Base-by-base conservation (phyloP, 2,329 filamentous ascomycete genomes). In the Xylariaceae sp. region DNA sequence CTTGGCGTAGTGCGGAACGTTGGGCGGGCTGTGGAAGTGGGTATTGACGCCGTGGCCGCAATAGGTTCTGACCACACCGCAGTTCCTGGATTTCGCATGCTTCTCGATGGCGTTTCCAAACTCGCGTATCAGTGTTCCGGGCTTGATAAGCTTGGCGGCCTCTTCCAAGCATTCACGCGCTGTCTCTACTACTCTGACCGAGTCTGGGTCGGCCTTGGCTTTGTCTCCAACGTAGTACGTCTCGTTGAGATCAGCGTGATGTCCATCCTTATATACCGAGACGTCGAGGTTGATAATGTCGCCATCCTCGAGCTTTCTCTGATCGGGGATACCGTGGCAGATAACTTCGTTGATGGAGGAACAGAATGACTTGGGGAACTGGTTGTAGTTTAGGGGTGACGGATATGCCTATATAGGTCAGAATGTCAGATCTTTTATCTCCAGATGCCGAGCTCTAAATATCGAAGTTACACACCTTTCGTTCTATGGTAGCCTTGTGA, bases 231-330 rank as follows among this genome's bases (percentile, higher is more conserved):
- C 88, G 68, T 99, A 99, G 74, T 97, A 99, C 11, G 94, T 99
- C 75, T 99, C 94, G 74, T 99, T 99, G 48, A 99, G 76, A 68
- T 99, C 94, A 48, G 90, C 90, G 67, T 99, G 94, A 74, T 92
- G 97, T 47, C 94, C 94, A 53, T 86, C 88, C 67, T 97, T 90
- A 71, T 95, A 99, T 39, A 99, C 75, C 1, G 90, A 91, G 5
- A 99, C 89, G 62, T 99, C 94, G 58, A 99, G 90, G 73, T 99
- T 99, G 64, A 99, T 75, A 58, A 99, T 97, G 64, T 99, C 94
- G 54, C 94, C 94, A 60, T 99, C 92, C 56, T 90, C 72, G 1
- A 99, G 78, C 7, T 87, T 77, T 48, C 94, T 83, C 68, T 95
- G 84, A 65, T 99, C 94, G 14, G 94, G 94, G 56, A 99, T 99